Conservation (phyloP, 139 green algal genomes). For the Coelastrella sp. region DNA sequence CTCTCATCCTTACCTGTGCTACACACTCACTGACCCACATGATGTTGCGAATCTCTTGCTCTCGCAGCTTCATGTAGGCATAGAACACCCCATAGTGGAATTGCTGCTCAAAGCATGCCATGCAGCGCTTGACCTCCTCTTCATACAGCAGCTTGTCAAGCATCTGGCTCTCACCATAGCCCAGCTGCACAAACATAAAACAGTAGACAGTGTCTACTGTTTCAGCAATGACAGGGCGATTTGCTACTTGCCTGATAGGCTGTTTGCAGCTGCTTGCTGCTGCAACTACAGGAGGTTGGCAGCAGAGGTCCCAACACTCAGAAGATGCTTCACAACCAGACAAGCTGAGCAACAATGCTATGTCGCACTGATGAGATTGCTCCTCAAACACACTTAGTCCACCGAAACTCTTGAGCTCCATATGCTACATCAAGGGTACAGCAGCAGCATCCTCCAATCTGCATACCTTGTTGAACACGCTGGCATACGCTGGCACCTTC, state of each 20-base stretch:
- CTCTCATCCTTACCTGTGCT: conserved; percentile 50
- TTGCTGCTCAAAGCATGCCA: conserved; percentile 87
- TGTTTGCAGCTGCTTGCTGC: too few relatives aligned
- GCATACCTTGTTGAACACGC: conserved; percentile 88
- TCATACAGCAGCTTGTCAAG: conserved; percentile 97
- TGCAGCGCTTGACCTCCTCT: conserved; percentile 87
- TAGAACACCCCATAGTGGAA: conserved; percentile 96
- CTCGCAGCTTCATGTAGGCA: conserved; percentile 90
- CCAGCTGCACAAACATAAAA: conserved; percentile 67
- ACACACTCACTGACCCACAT: conserved; percentile 97
- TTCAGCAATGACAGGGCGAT: too few relatives aligned
- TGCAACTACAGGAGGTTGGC: too few relatives aligned
- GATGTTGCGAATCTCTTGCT: conserved; percentile 96
- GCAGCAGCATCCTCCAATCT: background rate
- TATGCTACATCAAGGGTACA: background rate
- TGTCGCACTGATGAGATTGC: too few relatives aligned
- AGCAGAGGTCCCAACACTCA: too few relatives aligned
- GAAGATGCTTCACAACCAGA: too few relatives aligned
- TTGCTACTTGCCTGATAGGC: too few relatives aligned
- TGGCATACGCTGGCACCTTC: conserved; percentile 85
- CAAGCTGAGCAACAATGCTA: too few relatives aligned
- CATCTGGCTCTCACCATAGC: conserved; percentile 91
- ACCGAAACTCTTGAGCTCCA: too few relatives aligned
- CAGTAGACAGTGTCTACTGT: background rate
- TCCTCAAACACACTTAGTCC: too few relatives aligned